Base-by-base conservation (phyloP, 1,284 basidiomycete genomes). In the Pascua sp. region DNA sequence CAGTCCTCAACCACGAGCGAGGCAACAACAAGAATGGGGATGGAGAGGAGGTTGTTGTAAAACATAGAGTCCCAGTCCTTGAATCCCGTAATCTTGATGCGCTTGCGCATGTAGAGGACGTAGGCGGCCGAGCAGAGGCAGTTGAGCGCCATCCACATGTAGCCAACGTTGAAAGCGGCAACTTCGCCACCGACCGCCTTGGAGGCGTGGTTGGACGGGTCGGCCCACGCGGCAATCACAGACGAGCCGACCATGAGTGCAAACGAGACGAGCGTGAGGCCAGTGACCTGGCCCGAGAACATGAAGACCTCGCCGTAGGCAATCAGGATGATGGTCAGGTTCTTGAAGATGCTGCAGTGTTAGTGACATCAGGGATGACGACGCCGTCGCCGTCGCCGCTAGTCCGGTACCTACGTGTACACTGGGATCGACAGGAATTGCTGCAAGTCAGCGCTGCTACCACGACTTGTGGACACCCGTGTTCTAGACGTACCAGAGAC, bases 1-100 rank as follows among this genome's bases (percentile, higher is more conserved):
- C 96, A 99, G 73, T 97, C 86, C 78, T 99, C 96, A 42, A 89
- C 80, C 53, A 94, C 66, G 62, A 98, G 71, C 13, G 93, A 96
- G 72, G 89, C 90, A 58, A 93, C 66, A 42, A 85, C 81, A 44
- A 99, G 81, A 41, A 98, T 85, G 44, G 96, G 93, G 67, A 98
- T 92, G 40, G 91, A 96, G 49, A 98, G 81, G 51, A 98, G 77
- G 78, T 98, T 99, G 81, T 97, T 98, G 82, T 98, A 98, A 80
- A 93, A 97, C 95, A 98, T 98, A 32, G 94, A 90, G 73, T 98
- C 96, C 94, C 93, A 97, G 74, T 98, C 95, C 61, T 93, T 95
- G 81, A 99, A 98, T 42, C 91, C 91, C n/a, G 92, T 98, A 44
- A 84, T 76, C 81, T 98, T 98, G 82, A 99, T 98, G 58, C 89